phyloP scores from a whole-genome alignment of 225 moss, liverwort and hornwort genomes.

The Marchantia polymorpha region DNA sequence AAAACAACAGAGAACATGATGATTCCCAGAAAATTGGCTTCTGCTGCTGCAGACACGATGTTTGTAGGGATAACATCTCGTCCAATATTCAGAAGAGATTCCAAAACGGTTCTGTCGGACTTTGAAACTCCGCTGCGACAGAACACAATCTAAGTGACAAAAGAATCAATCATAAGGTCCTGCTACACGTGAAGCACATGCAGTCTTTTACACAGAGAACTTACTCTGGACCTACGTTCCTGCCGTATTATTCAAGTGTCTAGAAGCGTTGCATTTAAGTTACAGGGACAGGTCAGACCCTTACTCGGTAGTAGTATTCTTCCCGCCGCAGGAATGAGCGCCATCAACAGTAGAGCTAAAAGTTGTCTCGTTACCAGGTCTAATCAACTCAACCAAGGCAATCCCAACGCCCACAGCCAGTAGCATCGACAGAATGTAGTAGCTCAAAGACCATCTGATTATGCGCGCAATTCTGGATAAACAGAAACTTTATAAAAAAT shows the following conservation, averaged over 20 bases:
- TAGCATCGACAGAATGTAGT: slow-evolving; percentile 89
- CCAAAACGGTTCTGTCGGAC: slow-evolving; percentile 10
- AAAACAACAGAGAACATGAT: slow-evolving; percentile 76
- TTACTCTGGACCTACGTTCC: not conserved
- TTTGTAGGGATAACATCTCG: slow-evolving; percentile 78
- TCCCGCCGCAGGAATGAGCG: slow-evolving; percentile 48
- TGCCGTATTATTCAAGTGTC: not conserved
- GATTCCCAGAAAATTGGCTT: slow-evolving; percentile 72
- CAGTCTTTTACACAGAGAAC: not conserved
- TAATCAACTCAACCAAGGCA: slow-evolving; percentile 60
- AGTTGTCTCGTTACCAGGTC: slow-evolving; percentile 59
- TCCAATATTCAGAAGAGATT: slow-evolving; percentile 83
- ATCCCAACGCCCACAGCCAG: slow-evolving; percentile 82
- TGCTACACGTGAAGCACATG: not conserved
- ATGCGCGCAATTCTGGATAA: slow-evolving; percentile 63
- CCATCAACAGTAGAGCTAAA: slow-evolving; percentile 50
- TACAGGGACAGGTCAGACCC: not conserved
- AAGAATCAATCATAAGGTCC: not conserved
- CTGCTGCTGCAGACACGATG: slow-evolving; percentile 69
- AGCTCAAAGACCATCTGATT: slow-evolving; percentile 81
- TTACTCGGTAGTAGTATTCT: slow-evolving; percentile 57
- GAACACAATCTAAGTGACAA: not conserved
- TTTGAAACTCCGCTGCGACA: slow-evolving; percentile 13
- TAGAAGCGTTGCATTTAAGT: no score
- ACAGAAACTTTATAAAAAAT: not conserved